phyloP scores from a whole-genome alignment of 371 early-diverging fungal genomes.

The Mucor mucedo region DNA sequence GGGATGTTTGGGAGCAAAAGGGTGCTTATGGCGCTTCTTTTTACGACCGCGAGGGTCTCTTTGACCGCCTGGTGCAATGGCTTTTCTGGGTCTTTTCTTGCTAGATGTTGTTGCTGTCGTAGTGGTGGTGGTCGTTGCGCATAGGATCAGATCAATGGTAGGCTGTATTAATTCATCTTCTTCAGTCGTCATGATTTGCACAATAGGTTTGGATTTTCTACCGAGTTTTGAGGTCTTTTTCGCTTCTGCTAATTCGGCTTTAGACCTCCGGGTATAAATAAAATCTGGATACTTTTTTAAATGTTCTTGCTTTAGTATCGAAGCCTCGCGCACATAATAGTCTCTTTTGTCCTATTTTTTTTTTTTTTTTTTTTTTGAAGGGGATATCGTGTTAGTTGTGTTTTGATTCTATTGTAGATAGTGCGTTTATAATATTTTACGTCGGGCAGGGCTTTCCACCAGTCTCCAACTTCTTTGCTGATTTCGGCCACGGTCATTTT shows the following conservation, averaged over 20 bases:
- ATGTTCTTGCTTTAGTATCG: slow-evolving; percentile 63
- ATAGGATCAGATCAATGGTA: neutral
- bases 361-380: neutral
- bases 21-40: slow-evolving; percentile 71
- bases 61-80: slow-evolving; percentile 31
- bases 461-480: slow-evolving; percentile 60
- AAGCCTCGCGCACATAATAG: slow-evolving; percentile 50
- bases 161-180: neutral
- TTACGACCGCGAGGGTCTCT: slow-evolving; percentile 61
- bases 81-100: slow-evolving; percentile 19
- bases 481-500: slow-evolving; percentile 66
- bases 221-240: slow-evolving; percentile 23
- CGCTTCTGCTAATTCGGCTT: slow-evolving; percentile 58
- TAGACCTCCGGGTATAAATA: slow-evolving; percentile 69
- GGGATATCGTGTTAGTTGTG: neutral
- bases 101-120: neutral
- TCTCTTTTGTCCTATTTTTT: slow-evolving; percentile 36
- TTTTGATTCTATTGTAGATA: too few species aligned
- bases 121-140: neutral
- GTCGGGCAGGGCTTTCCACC: slow-evolving; percentile 53
- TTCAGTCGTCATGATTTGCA: neutral
- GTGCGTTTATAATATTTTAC: slow-evolving; percentile 15
- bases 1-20: slow-evolving; percentile 80
- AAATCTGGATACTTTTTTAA: slow-evolving; percentile 66
- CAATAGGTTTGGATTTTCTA: slow-evolving; percentile 31